phyloP scores from a whole-genome alignment of 306 rosid species.

The Gleditsia sinensis region DNA sequence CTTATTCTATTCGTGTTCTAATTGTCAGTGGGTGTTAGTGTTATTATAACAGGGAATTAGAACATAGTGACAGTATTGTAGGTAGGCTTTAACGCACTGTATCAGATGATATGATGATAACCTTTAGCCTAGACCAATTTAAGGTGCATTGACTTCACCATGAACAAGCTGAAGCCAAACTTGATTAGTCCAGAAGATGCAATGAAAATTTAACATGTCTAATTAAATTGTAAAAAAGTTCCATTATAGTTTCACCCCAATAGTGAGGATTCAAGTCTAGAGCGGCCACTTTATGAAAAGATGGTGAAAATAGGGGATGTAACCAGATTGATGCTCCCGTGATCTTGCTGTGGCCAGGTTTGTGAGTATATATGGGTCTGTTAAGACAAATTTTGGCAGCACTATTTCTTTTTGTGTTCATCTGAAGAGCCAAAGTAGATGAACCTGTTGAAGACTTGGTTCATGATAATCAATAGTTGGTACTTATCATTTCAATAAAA shows the following conservation, averaged over 20 bases:
- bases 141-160: background rate
- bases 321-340: background rate
- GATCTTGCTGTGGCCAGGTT: background rate
- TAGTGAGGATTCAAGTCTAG: background rate
- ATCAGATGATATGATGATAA: conserved; percentile 4
- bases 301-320: background rate
- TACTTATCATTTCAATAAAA: background rate
- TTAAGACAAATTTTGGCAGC: background rate
- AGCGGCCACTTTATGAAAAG: background rate
- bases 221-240: conserved; percentile 6
- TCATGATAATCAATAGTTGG: background rate
- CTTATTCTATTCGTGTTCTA: background rate
- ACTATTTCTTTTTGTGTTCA: background rate
- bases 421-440: background rate
- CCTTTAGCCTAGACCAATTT: conserved; percentile 7
- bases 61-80: background rate
- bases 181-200: background rate
- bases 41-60: background rate
- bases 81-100: conserved; percentile 7
- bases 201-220: background rate
- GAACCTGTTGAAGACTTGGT: background rate
- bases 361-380: background rate
- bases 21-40: background rate
- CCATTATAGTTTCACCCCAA: background rate
- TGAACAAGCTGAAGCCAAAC: conserved; percentile 13